phyloP scores from a whole-genome alignment of 495 filamentous ascomycete species.

The Glutinoglossum americanum region DNA sequence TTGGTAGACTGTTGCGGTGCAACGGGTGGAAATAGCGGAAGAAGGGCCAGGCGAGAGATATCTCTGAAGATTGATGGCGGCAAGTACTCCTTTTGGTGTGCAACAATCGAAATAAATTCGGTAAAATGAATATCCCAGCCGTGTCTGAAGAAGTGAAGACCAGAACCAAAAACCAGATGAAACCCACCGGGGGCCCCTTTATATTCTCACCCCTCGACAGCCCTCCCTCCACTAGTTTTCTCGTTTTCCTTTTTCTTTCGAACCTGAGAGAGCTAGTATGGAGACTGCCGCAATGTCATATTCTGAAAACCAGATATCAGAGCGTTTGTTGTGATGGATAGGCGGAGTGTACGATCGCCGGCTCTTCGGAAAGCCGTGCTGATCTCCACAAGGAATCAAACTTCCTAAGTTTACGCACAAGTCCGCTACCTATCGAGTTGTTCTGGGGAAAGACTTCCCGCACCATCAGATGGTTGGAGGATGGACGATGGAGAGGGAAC shows the following conservation, averaged over 20 bases:
- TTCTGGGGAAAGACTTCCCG: background rate
- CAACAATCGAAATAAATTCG: background rate
- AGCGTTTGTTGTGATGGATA: background rate
- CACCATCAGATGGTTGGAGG: background rate
- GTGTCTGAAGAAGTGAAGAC: background rate
- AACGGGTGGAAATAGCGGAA: background rate
- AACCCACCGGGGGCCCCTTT: background rate
- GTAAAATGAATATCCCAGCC: background rate
- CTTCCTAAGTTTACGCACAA: too few species aligned
- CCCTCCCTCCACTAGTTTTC: too few species aligned
- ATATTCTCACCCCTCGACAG: background rate
- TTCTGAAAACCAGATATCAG: background rate
- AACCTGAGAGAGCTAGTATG: background rate
- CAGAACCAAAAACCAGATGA: background rate
- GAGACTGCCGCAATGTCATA: background rate
- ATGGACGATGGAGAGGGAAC: background rate
- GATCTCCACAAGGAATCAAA: background rate
- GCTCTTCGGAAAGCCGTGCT: background rate
- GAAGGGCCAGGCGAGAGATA: background rate
- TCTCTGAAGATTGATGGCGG: background rate
- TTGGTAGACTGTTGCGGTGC: background rate
- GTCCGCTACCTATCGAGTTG: background rate
- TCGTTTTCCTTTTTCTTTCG: background rate
- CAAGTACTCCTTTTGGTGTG: background rate
- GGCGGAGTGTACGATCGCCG: background rate